Conservation (phyloP, 805 yeast genomes). For the Wickerhamomyces strasburgensis region DNA sequence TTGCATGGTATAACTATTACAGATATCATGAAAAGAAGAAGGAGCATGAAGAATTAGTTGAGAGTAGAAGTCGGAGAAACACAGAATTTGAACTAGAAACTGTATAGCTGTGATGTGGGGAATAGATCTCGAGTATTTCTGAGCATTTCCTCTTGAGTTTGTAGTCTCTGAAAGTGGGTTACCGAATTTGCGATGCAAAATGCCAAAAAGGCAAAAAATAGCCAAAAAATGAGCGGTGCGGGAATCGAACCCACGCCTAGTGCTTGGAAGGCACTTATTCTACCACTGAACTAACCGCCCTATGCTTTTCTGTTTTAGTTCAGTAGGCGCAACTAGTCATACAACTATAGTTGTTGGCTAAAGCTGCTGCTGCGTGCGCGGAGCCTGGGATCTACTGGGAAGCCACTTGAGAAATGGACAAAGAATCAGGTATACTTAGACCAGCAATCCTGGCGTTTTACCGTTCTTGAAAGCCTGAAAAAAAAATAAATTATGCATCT, state of each 20-base stretch:
- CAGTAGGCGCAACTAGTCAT: too few species aligned
- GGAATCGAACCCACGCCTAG: slow-evolving; percentile 90
- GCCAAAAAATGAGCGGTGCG: slow-evolving; percentile 61
- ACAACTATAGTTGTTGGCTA: too few species aligned
- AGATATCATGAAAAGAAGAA: slow-evolving; percentile 33
- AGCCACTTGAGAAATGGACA: too few species aligned
- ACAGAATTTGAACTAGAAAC: slow-evolving; percentile 9
- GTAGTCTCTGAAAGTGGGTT: too few species aligned
- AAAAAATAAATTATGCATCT: too few species aligned
- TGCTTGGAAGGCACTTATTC: slow-evolving; percentile 89
- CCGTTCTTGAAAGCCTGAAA: too few species aligned
- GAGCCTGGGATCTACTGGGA: too few species aligned
- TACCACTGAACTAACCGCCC: slow-evolving; percentile 89
- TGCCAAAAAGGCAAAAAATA: slow-evolving; percentile 15
- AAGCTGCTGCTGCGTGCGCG: too few species aligned
- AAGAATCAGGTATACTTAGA: too few species aligned
- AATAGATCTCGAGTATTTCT: not conserved
- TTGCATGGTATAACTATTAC: slow-evolving; percentile 75
- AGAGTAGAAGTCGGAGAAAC: not conserved
- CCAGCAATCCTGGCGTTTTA: too few species aligned
- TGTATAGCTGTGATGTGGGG: slow-evolving; percentile 5
- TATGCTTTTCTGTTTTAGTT: too few species aligned
- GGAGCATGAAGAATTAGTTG: slow-evolving; percentile 8
- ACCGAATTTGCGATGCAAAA: not conserved
- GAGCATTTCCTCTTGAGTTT: too few species aligned